phyloP scores from a whole-genome alignment of 2,329 filamentous ascomycete genomes.

The Aureobasidium sp. region DNA sequence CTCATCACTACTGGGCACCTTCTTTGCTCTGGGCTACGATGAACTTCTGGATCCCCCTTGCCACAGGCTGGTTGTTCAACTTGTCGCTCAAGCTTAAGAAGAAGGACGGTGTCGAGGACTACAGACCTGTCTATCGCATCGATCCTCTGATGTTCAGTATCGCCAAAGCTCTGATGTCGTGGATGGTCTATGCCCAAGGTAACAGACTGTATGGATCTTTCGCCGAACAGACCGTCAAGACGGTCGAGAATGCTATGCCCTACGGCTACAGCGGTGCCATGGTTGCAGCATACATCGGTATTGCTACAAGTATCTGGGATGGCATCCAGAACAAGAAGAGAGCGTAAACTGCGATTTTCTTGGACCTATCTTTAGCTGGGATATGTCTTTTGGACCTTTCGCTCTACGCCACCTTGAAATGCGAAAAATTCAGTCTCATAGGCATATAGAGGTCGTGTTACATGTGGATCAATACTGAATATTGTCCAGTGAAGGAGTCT shows the following conservation, averaged over 20 bases:
- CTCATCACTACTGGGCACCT: conserved; percentile 67
- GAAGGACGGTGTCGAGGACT: conserved; percentile 27
- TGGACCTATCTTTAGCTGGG: neutral
- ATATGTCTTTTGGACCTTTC: neutral
- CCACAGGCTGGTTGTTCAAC: conserved; percentile 86
- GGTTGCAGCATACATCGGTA: conserved; percentile 59
- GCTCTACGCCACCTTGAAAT: neutral
- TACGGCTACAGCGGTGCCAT: conserved; percentile 64
- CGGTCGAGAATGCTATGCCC: conserved; percentile 59
- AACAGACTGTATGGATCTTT: conserved; percentile 56
- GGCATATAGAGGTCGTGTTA: neutral
- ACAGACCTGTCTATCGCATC: conserved; percentile 49
- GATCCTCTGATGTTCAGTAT: conserved; percentile 90
- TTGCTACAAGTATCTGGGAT: conserved; percentile 65
- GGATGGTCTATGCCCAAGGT: conserved; percentile 67
- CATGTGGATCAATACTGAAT: neutral
- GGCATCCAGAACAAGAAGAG: conserved; percentile 55
- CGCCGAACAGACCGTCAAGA: conserved; percentile 49
- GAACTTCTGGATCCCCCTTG: conserved; percentile 63
- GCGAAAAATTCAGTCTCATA: neutral
- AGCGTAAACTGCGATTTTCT: neutral
- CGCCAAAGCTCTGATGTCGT: conserved; percentile 72
- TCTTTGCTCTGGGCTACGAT: conserved; percentile 64
- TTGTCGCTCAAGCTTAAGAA: conserved; percentile 53
- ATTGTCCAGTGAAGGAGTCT: neutral